Evolutionary conservation across 208 protist species (phyloP).

Genomic region (Strigomonas oncopelti): DNA sequence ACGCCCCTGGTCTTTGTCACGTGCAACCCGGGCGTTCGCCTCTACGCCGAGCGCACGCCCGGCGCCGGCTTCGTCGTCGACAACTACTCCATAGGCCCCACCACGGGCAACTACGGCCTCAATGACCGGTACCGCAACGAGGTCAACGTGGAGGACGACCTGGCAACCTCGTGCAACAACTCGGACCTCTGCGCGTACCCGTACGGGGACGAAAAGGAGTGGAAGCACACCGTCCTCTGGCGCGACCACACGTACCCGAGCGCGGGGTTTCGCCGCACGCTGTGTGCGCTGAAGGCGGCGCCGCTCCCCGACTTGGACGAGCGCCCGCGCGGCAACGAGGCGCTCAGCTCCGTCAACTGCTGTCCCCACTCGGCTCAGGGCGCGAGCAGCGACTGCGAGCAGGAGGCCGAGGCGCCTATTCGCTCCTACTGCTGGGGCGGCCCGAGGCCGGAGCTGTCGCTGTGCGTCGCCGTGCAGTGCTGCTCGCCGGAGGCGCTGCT

Average conservation of each 20-base stretch:
- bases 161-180: neutral
- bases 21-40: slow-evolving; percentile 36
- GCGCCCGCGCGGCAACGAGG: too few species aligned
- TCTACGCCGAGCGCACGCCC: slow-evolving; percentile 40
- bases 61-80: slow-evolving; percentile 22
- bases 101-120: neutral
- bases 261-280: neutral
- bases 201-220: too few species aligned
- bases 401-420: neutral
- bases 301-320: too few species aligned
- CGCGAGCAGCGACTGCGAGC: too few species aligned
- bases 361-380: neutral
- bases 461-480: slow-evolving; percentile 40
- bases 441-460: slow-evolving; percentile 26
- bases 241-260: slow-evolving; percentile 5
- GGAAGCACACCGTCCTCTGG: too few species aligned
- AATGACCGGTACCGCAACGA: neutral
- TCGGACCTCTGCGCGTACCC: too few species aligned
- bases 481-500: slow-evolving; percentile 25
- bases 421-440: neutral
- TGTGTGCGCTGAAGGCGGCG: too few species aligned
- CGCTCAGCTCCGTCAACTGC: slow-evolving; percentile 3
- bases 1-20: slow-evolving; percentile 34
- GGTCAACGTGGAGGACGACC: slow-evolving; percentile 4
- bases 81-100: slow-evolving; percentile 25